A percentile compares a stretch with the other conserved stretches of the same genome.
Conservation (phyloP, 2,329 filamentous ascomycete species). For the Coleophoma eucalyptorum region DNA sequence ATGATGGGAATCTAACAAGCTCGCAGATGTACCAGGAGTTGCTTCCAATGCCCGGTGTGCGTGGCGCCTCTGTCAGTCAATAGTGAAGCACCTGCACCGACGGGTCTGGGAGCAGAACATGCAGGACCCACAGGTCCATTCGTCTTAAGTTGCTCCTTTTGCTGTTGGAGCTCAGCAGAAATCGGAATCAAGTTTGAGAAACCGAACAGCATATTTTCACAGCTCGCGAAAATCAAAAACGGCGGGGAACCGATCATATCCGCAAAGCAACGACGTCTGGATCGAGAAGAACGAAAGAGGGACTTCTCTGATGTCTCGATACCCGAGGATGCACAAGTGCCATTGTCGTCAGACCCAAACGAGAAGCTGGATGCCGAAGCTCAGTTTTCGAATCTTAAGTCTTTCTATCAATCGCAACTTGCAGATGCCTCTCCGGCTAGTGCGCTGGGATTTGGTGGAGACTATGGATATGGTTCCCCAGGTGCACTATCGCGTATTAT, state of each 20-base stretch:
- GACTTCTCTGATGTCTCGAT: conserved; percentile 18
- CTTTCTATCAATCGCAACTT: conserved; percentile 80
- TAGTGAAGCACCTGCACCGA: conserved; percentile 52
- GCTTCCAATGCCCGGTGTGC: conserved; percentile 92
- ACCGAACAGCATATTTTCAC: conserved; percentile 77
- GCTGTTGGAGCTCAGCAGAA: conserved; percentile 87
- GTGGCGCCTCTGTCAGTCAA: conserved; percentile 75
- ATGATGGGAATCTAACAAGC: neutral
- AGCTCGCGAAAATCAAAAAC: conserved; percentile 69
- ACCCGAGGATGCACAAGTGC: conserved; percentile 22
- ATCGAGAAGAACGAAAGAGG: conserved; percentile 19
- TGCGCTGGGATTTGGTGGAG: conserved; percentile 50
- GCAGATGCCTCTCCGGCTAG: conserved; percentile 53
- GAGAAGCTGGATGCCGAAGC: conserved; percentile 56
- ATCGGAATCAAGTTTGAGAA: conserved; percentile 89
- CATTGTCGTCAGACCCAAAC: conserved; percentile 19
- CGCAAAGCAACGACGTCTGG: conserved; percentile 33
- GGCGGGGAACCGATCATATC: conserved; percentile 50
- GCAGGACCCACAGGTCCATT: conserved; percentile 55
- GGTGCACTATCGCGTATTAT: conserved; percentile 84
- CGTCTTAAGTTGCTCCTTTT: conserved; percentile 83
- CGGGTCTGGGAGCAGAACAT: conserved; percentile 27
- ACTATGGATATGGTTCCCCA: conserved; percentile 66
- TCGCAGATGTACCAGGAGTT: conserved; percentile 81
- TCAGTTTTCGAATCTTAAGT: conserved; percentile 69